phyloP scores from a whole-genome alignment of 1,284 basidiomycete genomes.

The Ganoderma sinense region DNA sequence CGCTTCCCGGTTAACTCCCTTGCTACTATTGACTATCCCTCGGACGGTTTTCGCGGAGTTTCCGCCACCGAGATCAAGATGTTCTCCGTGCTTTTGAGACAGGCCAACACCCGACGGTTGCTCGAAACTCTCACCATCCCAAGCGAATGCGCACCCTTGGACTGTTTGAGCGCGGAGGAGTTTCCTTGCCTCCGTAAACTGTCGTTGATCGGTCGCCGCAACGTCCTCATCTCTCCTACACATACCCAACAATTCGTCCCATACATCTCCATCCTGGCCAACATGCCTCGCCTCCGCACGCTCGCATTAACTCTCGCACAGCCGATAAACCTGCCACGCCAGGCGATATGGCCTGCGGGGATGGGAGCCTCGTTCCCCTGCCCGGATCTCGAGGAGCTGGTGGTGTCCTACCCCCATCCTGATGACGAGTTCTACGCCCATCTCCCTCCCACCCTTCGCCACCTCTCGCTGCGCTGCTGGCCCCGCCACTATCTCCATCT shows the following conservation, averaged over 20 bases:
- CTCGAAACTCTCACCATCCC: background rate
- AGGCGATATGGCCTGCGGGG: background rate
- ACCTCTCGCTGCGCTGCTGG: slow-evolving; percentile 5
- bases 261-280: background rate
- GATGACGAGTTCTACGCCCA: slow-evolving; percentile 9
- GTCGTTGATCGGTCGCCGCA: background rate
- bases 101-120: background rate
- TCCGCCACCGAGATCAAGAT: background rate
- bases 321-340: background rate
- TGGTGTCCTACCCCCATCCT: slow-evolving; percentile 12
- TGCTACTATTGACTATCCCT: background rate
- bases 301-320: background rate
- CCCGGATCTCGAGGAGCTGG: background rate
- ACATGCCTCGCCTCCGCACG: background rate
- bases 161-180: background rate
- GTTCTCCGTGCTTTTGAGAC: background rate
- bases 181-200: background rate
- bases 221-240: too few species aligned
- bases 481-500: slow-evolving; percentile 10
- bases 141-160: background rate
- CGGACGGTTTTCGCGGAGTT: background rate
- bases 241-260: background rate
- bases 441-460: background rate
- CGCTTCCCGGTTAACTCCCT: background rate
- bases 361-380: background rate